phyloP scores from a whole-genome alignment of 2,329 filamentous ascomycete species.

The Talaromyces rugulosus region DNA sequence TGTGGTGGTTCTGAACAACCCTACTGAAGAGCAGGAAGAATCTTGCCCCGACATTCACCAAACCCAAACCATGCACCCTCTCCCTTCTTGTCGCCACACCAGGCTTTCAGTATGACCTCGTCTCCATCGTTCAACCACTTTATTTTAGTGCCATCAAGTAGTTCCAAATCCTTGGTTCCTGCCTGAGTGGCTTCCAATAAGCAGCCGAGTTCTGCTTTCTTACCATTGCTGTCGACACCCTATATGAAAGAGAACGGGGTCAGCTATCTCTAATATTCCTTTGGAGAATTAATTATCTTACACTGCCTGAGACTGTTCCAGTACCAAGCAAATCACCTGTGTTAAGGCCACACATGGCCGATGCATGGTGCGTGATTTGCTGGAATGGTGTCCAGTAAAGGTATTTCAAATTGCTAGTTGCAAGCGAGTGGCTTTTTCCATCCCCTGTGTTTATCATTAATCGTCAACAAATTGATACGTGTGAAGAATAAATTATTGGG shows the following conservation, averaged over 20 bases:
- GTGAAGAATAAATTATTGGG: neutral
- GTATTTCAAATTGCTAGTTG: neutral
- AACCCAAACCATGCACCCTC: neutral
- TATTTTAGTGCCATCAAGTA: neutral
- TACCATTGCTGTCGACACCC: neutral
- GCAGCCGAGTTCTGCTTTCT: neutral
- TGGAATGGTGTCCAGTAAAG: slow-evolving; percentile 26
- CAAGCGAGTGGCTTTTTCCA: neutral
- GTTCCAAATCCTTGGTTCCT: neutral
- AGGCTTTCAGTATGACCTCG: neutral
- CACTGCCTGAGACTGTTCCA: slow-evolving; percentile 20
- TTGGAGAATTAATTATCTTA: neutral
- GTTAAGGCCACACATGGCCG: slow-evolving; percentile 23
- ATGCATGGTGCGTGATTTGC: slow-evolving; percentile 27
- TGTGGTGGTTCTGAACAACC: neutral
- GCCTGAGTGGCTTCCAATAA: neutral
- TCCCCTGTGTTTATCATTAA: neutral
- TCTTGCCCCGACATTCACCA: neutral
- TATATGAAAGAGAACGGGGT: neutral
- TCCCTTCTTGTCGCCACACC: neutral
- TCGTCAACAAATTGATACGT: neutral
- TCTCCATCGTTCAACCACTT: neutral
- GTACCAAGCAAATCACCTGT: slow-evolving; percentile 30
- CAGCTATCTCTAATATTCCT: neutral
- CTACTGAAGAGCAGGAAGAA: neutral